Base-by-base conservation (phyloP, 2,329 filamentous ascomycete species). In the Fusarium buxicola region DNA sequence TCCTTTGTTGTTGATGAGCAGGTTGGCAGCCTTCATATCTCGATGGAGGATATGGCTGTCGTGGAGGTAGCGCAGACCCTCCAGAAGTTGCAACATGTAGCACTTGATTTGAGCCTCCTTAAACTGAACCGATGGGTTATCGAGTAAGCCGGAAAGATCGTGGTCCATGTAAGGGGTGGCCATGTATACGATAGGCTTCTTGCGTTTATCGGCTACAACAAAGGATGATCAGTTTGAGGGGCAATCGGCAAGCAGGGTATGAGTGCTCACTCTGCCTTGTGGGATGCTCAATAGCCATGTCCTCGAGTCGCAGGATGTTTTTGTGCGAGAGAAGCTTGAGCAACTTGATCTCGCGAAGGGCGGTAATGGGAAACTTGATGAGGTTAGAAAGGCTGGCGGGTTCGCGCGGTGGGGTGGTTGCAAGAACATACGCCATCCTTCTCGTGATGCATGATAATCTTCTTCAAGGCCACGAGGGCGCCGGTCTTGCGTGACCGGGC, bases 361-460 rank as follows among this genome's bases (percentile, higher is more conserved):
- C 94, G 1, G 95, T 99, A 64, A 99, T 99, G n/a, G 95, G 95
- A 69, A 99, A 99, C 82, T 92, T 63, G 27, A 50, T 13, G n/a
- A 24, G 31, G 55, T 51, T 35, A 71, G 65, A 53, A 28, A 50
- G 18, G 36, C 31, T 27, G 41, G 24, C 13, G 25, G 18, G 25
- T 38, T 36, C 21, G 41, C 25, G 48, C 25, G 24, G 36, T 4
- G 39, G 53, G 43, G 52, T 38, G 40, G 46, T 49, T 41, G 39
- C 27, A 21, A 34, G 35, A 25, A 79, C 88, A 70, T 78, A 92
- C 89, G 45, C 95, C 95, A 77, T 99, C 95, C 76, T 97, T 98
- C 81, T 99, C 95, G 76, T 98, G 96, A 76, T 98, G 95, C 92
- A 98, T 97, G 66, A 99, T 87, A 67, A 99, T 99, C 84, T 98